A percentile compares a stretch with the other conserved stretches of the same genome.
These are phyloP conservation scores for Xerocomus minutiporus DNA, from an alignment of 1,284 basidiomycete species.

Conservation along the genomic window DNA sequence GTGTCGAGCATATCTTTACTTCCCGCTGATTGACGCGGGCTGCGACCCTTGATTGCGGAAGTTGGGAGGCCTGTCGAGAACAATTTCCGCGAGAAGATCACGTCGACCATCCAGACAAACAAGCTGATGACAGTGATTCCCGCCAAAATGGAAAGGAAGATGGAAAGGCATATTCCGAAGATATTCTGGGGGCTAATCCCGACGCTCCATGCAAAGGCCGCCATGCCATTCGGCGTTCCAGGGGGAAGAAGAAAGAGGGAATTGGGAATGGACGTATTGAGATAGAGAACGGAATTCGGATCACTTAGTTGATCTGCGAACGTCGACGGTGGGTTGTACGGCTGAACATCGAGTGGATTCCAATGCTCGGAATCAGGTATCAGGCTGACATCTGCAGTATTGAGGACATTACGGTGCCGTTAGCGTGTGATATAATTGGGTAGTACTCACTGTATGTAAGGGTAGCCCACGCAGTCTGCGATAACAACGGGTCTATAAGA, in stretches of 20 bases:
- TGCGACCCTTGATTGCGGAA: slow-evolving; percentile 43
- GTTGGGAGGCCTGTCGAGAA: slow-evolving; percentile 22
- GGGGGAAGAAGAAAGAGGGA: slow-evolving; percentile 66
- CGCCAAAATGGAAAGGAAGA: slow-evolving; percentile 80
- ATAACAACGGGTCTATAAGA: slow-evolving; percentile 73
- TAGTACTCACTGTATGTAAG: slow-evolving; percentile 73
- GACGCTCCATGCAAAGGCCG: slow-evolving; percentile 62
- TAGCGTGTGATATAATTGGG: slow-evolving; percentile 2
- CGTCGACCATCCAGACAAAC: slow-evolving; percentile 71
- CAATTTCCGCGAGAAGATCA: slow-evolving; percentile 39
- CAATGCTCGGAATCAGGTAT: slow-evolving; percentile 48
- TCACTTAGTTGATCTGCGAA: slow-evolving; percentile 74
- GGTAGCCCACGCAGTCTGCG: slow-evolving; percentile 84
- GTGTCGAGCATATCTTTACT: slow-evolving; percentile 52
- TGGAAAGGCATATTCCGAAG: slow-evolving; percentile 76
- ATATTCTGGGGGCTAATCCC: slow-evolving; percentile 81
- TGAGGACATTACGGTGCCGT: slow-evolving; percentile 11
- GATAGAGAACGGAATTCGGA: slow-evolving; percentile 68
- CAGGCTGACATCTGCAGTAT: slow-evolving; percentile 68
- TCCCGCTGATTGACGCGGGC: slow-evolving; percentile 47
- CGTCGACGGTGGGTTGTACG: slow-evolving; percentile 57
- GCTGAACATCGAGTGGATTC: slow-evolving; percentile 58
- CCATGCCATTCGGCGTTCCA: slow-evolving; percentile 58
- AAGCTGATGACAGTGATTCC: slow-evolving; percentile 67
- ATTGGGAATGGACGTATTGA: slow-evolving; percentile 67